A percentile compares a stretch with the other conserved stretches of the same genome.
Evolutionary conservation across 305 asterid species (phyloP).

Genomic region (Fraxinus sp.): DNA sequence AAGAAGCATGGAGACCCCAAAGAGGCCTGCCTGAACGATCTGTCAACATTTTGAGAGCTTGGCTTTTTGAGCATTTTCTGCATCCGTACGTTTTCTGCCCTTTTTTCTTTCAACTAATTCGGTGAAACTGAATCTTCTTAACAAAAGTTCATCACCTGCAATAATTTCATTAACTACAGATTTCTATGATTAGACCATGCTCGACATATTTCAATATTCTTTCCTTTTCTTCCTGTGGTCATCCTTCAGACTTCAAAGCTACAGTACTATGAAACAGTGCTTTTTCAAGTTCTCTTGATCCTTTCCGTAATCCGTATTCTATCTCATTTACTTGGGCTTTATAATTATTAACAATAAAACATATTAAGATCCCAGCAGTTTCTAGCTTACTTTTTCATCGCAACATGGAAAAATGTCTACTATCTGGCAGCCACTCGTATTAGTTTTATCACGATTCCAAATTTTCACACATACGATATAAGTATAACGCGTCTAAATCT

Average conservation of each 20-base stretch:
- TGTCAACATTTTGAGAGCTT: slow-evolving; percentile 84
- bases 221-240: slow-evolving; percentile 25
- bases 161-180: slow-evolving; percentile 41
- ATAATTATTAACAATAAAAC: neutral
- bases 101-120: slow-evolving; percentile 5
- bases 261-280: neutral
- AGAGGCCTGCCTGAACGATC: slow-evolving; percentile 93
- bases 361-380: neutral
- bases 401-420: neutral
- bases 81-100: slow-evolving; percentile 73
- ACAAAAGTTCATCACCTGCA: slow-evolving; percentile 27
- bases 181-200: slow-evolving; percentile 50
- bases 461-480: neutral
- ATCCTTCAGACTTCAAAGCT: neutral
- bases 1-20: slow-evolving; percentile 98
- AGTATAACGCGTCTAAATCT: neutral
- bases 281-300: neutral
- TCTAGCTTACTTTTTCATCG: neutral
- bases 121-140: neutral
- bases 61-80: slow-evolving; percentile 97
- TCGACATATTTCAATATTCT: slow-evolving; percentile 10
- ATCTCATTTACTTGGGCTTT: neutral
- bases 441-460: neutral
- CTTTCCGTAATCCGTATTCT: neutral
- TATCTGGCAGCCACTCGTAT: neutral